A percentile compares a stretch with the other conserved stretches of the same genome.
Evolutionary conservation across 2,329 filamentous ascomycete genomes (phyloP).

Genomic region (Clonostachys sp.): DNA sequence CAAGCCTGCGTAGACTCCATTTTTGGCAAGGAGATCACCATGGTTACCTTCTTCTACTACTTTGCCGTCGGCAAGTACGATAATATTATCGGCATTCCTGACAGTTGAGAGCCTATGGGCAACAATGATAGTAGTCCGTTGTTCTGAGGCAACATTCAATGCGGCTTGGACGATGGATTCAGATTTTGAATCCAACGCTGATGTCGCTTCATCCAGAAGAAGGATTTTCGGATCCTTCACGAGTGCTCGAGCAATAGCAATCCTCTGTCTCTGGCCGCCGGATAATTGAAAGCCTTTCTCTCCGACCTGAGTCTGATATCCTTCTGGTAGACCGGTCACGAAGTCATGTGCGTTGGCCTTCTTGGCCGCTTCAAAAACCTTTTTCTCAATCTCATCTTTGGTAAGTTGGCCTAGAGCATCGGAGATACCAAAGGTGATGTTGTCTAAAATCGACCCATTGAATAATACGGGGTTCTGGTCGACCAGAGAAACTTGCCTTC

Average conservation of each 20-base stretch:
- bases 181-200: slow-evolving; percentile 87
- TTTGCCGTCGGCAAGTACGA: slow-evolving; percentile 80
- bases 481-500: slow-evolving; percentile 87
- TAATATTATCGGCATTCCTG: slow-evolving; percentile 89
- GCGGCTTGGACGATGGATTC: slow-evolving; percentile 59
- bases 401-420: slow-evolving; percentile 69
- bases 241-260: slow-evolving; percentile 49
- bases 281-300: slow-evolving; percentile 56
- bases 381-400: slow-evolving; percentile 30
- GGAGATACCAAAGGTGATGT: slow-evolving; percentile 86
- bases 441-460: slow-evolving; percentile 80
- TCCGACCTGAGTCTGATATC: slow-evolving; percentile 54
- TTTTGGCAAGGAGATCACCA: slow-evolving; percentile 63
- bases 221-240: slow-evolving; percentile 43
- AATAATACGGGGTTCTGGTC: slow-evolving; percentile 92
- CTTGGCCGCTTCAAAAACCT: slow-evolving; percentile 34
- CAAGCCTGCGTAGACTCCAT: slow-evolving; percentile 58
- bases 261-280: slow-evolving; percentile 60
- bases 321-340: slow-evolving; percentile 34
- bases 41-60: slow-evolving; percentile 93
- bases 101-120: slow-evolving; percentile 95
- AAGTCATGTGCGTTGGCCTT: slow-evolving; percentile 42
- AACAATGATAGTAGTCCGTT: slow-evolving; percentile 92
- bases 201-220: slow-evolving; percentile 66
- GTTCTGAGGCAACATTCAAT: slow-evolving; percentile 73